A percentile compares a stretch with the other conserved stretches of the same genome.
Conservation (phyloP, 305 asterid genomes). For the Stenogyne calaminthoides region DNA sequence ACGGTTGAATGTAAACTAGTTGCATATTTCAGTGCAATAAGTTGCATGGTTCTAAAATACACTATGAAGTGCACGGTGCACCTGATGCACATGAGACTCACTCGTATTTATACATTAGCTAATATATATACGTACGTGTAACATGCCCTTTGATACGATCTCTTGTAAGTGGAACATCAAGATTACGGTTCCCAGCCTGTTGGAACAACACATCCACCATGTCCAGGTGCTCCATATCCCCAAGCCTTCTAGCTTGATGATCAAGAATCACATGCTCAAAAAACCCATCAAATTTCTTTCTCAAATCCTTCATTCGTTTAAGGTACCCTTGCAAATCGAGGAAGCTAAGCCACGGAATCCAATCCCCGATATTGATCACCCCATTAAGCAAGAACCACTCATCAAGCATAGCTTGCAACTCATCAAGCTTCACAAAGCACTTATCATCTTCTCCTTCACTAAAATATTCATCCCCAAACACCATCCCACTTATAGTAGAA, state of each 20-base stretch:
- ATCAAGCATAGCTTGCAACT: conserved; percentile 28
- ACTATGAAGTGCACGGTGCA: no score
- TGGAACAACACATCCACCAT: conserved; percentile 38
- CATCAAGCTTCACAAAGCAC: conserved; percentile 3
- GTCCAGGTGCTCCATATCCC: conserved; percentile 21
- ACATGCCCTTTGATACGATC: conserved; percentile 24
- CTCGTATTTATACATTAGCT: no score
- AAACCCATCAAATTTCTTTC: conserved; percentile 30
- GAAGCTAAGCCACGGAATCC: conserved; percentile 49
- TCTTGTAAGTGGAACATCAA: background rate
- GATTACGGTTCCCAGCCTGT: background rate
- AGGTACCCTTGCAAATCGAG: conserved; percentile 49
- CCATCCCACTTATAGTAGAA: conserved; percentile 25
- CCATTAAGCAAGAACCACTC: conserved; percentile 40
- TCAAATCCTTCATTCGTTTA: conserved; percentile 36
- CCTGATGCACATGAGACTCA: no score
- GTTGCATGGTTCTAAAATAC: no score
- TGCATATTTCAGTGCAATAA: no score
- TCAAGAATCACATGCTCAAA: conserved; percentile 41
- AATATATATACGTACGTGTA: conserved; percentile 25
- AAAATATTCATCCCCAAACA: conserved; percentile 19
- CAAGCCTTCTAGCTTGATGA: conserved; percentile 29
- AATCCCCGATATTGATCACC: conserved; percentile 43
- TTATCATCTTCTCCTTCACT: background rate
- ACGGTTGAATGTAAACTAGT: no score